Percentiles rank a stretch among this genome's conserved stretches.
These are phyloP conservation scores for Cornus kousa DNA, from an alignment of 148 eudicot genomes.

Conservation along the genomic window DNA sequence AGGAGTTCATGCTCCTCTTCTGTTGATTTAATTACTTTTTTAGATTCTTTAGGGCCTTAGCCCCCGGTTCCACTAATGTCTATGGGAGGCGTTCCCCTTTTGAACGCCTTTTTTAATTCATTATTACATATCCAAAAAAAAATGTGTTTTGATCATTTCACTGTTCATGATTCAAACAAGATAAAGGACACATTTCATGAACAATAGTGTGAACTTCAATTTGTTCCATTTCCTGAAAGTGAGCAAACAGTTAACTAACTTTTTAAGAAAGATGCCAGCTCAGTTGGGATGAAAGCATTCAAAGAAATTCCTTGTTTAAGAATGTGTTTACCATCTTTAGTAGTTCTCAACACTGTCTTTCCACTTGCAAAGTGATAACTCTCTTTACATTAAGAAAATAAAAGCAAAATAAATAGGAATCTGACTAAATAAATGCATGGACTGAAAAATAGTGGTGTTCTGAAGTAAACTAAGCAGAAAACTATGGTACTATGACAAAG, in stretches of 20 bases:
- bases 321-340: not conserved
- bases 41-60: too few species aligned
- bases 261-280: not conserved
- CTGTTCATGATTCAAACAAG: not conserved
- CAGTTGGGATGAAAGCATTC: not conserved
- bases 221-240: not conserved
- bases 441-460: not conserved
- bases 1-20: too few species aligned
- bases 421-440: not conserved
- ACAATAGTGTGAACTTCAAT: not conserved
- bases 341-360: not conserved
- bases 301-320: not conserved
- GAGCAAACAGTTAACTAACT: not conserved
- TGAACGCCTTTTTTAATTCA: too few species aligned
- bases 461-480: not conserved
- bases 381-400: not conserved
- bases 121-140: too few species aligned
- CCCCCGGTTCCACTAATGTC: too few species aligned
- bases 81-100: too few species aligned
- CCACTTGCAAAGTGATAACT: not conserved
- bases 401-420: too few species aligned
- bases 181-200: not conserved
- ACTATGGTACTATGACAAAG: not conserved
- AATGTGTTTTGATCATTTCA: not conserved
- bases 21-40: too few species aligned